Evolutionary conservation across 2,329 filamentous ascomycete genomes (phyloP), one percentile per base, ranked within the genome.

Genomic region (Aureobasidium sp.): DNA sequence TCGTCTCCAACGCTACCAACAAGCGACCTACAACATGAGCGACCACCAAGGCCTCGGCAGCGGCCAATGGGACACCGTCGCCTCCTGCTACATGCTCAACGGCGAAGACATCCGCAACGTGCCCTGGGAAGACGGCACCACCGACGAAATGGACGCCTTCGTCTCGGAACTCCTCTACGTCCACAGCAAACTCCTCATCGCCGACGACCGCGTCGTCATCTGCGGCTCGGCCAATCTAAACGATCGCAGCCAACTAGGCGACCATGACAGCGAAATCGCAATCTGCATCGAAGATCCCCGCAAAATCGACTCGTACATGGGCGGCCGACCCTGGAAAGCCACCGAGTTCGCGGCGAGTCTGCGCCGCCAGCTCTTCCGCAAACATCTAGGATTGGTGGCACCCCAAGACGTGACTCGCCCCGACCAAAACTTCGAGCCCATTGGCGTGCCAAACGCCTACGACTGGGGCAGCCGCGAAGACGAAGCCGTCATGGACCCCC

Each of bases 231-330:
- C 81, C 21, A 85, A 86, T 61, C 72, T 86, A 62, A 85, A 86
- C 61, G 83, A 84, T 61, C 75, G 81, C 53, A 90, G 85, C 3
- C 87, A 95, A 71, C 79, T 94, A 3, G 89, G 88, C 30, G 78
- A 81, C 55, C 89, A 93, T 69, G 90, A 95, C 70, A 88, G 84
- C 1, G 90, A 95, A 66, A 88, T 95, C 53, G 88, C 89, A n/a
- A 86, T 94, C 58, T 78, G 94, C 54, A 87, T 95, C 63, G 85
- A 93, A 66, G 89, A 94, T 65, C 79, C 81, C 2, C 80, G 83
- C 1, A 73, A 82, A 1, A 73, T 95, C 14, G 79, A 86, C 12
- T 84, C 83, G 16, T 71, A 69, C 56, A 94, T 95, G 87, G 78
- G 84, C 58, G 87, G 88, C 3, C 73, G 76, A 19, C 81, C 81